A percentile compares a stretch with the other conserved stretches of the same genome.
These are phyloP conservation scores for Dichotomocladium elegans DNA, from an alignment of 371 early-diverging fungal genomes.

Conservation along the genomic window DNA sequence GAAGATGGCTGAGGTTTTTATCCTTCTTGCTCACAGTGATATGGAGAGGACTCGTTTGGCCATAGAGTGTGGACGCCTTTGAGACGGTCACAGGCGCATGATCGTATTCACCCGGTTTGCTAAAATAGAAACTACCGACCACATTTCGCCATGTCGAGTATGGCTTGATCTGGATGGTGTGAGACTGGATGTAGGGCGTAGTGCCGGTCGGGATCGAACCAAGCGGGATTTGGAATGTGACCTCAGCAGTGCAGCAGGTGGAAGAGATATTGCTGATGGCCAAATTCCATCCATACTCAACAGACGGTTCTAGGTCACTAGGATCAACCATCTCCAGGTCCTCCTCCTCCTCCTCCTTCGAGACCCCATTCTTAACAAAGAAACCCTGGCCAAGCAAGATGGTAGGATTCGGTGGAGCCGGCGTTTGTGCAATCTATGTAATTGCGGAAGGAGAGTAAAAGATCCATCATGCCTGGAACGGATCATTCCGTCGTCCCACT, in stretches of 20 bases:
- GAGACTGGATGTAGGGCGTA: slow-evolving; percentile 29
- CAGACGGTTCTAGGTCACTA: slow-evolving; percentile 4
- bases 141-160: slow-evolving; percentile 41
- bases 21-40: not conserved
- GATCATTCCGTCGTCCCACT: not conserved
- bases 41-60: slow-evolving; percentile 5
- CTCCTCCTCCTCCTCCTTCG: slow-evolving; percentile 5
- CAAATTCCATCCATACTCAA: slow-evolving; percentile 37
- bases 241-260: slow-evolving; percentile 20
- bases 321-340: slow-evolving; percentile 30
- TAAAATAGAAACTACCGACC: slow-evolving; percentile 51
- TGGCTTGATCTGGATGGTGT: slow-evolving; percentile 27
- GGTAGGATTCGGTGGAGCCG: slow-evolving; percentile 7
- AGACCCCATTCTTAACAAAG: slow-evolving; percentile 18
- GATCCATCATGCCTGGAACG: not conserved
- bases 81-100: slow-evolving; percentile 44
- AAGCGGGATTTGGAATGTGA: slow-evolving; percentile 38
- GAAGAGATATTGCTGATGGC: slow-evolving; percentile 37
- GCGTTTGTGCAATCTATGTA: slow-evolving; percentile 1
- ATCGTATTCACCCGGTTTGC: slow-evolving; percentile 35
- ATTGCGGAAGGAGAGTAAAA: too few species aligned
- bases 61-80: not conserved
- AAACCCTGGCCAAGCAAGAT: slow-evolving; percentile 31
- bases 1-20: not conserved
- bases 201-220: slow-evolving; percentile 32